Evolutionary conservation across 2,329 filamentous ascomycete species (phyloP).

Genomic region (Amylocarpus encephaloides): DNA sequence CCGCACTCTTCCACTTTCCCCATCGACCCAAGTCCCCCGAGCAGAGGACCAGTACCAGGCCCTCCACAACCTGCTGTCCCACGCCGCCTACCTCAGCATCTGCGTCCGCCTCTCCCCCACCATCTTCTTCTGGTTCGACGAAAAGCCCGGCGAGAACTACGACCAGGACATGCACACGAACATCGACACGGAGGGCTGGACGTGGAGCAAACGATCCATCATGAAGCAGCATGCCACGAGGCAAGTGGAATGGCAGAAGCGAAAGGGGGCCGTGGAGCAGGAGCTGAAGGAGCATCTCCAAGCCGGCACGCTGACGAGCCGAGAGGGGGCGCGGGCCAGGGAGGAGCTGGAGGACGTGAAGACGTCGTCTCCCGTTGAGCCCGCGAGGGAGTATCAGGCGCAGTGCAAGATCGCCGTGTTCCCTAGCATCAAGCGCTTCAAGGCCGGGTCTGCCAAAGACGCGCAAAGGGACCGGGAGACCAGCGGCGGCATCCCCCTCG

Average conservation of each 20-base stretch:
- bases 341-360: not conserved
- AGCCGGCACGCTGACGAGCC: not conserved
- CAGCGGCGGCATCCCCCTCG: not conserved
- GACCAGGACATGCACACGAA: conserved; percentile 14
- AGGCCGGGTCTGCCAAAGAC: conserved; percentile 15
- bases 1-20: conserved; percentile 7
- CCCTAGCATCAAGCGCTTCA: conserved; percentile 20
- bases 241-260: too few species aligned
- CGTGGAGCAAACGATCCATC: conserved; percentile 10
- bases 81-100: conserved; percentile 23
- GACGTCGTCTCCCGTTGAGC: not conserved
- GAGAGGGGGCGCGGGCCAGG: not conserved
- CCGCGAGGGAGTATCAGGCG: not conserved
- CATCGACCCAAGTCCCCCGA: conserved; percentile 1
- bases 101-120: conserved; percentile 20
- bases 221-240: not conserved
- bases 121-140: conserved; percentile 21
- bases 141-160: conserved; percentile 16
- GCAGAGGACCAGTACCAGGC: conserved; percentile 19
- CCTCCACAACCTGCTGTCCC: conserved; percentile 25
- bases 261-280: not conserved
- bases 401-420: conserved; percentile 18
- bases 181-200: conserved; percentile 10
- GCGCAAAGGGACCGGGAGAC: not conserved
- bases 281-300: not conserved